Evolutionary conservation across 257 asterid species (phyloP).

Genomic region (Solanum corneliomulleri): DNA sequence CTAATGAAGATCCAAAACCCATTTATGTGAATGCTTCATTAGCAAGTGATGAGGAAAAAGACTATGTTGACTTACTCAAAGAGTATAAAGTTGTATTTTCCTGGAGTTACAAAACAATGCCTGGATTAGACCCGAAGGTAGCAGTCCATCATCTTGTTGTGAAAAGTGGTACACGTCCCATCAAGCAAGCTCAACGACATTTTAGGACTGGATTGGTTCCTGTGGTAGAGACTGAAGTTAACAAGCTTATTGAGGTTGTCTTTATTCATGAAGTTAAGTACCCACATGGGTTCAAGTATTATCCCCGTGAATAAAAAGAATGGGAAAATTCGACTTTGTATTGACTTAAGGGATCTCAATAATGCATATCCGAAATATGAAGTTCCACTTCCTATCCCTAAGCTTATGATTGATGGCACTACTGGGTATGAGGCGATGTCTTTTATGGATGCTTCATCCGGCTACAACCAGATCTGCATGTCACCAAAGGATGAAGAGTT

Average conservation of each 20-base stretch:
- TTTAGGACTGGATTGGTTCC: not conserved
- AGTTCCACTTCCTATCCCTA: not conserved
- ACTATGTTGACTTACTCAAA: not conserved
- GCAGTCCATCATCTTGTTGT: not conserved
- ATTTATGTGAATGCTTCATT: not conserved
- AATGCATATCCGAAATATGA: not conserved
- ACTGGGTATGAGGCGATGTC: not conserved
- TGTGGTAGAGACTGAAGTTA: not conserved
- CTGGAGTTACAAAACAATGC: not conserved
- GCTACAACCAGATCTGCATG: not conserved
- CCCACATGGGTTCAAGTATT: not conserved
- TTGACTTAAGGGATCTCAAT: not conserved
- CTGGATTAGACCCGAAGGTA: not conserved
- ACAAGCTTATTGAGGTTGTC: not conserved
- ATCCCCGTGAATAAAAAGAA: not conserved
- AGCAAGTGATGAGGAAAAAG: not conserved
- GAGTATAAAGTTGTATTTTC: not conserved
- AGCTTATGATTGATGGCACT: not conserved
- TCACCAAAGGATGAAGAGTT: not conserved
- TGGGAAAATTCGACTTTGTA: not conserved
- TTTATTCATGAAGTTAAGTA: not conserved
- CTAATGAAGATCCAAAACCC: not conserved
- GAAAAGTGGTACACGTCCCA: not conserved
- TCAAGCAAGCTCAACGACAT: not conserved
- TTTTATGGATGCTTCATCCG: not conserved